Percentiles rank a stretch among this genome's conserved stretches.
phyloP scores from a whole-genome alignment of 2,329 filamentous ascomycete genomes.

The Pseudogymnoascus verrucosus region DNA sequence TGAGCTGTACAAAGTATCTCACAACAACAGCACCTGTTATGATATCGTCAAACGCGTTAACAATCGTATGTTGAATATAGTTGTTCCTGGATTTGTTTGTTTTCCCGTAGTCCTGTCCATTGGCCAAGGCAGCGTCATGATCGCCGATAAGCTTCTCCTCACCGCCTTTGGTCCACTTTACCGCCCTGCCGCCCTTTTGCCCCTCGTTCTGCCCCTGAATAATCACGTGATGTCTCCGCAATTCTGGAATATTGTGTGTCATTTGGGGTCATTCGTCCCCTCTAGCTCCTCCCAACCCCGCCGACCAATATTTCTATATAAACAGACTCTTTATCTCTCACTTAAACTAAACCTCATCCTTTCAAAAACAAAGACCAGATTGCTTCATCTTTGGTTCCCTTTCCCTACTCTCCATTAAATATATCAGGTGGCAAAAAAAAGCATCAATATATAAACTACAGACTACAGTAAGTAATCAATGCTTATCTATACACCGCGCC shows the following conservation, averaged over 20 bases:
- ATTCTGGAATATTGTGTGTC: background rate
- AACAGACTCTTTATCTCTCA: background rate
- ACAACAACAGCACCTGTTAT: background rate
- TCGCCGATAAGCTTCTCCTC: background rate
- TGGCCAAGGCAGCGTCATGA: constrained; percentile 2
- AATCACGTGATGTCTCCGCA: background rate
- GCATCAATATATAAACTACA: background rate
- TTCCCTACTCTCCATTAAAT: background rate
- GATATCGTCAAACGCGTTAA: background rate
- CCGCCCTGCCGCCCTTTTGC: background rate
- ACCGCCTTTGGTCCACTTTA: background rate
- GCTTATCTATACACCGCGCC: background rate
- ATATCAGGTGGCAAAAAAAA: background rate
- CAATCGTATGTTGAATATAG: background rate
- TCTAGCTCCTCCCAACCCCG: constrained; percentile 1
- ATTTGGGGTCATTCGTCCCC: constrained; percentile 6
- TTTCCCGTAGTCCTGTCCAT: background rate
- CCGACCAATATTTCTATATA: background rate
- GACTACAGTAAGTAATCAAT: background rate
- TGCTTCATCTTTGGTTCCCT: background rate
- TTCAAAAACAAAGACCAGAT: background rate
- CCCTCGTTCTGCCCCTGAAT: constrained; percentile 5
- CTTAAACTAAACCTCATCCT: background rate
- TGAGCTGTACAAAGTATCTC: background rate
- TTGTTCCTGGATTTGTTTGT: background rate